phyloP scores from a whole-genome alignment of 2,329 filamentous ascomycete genomes.

The Botrytis medusae region DNA sequence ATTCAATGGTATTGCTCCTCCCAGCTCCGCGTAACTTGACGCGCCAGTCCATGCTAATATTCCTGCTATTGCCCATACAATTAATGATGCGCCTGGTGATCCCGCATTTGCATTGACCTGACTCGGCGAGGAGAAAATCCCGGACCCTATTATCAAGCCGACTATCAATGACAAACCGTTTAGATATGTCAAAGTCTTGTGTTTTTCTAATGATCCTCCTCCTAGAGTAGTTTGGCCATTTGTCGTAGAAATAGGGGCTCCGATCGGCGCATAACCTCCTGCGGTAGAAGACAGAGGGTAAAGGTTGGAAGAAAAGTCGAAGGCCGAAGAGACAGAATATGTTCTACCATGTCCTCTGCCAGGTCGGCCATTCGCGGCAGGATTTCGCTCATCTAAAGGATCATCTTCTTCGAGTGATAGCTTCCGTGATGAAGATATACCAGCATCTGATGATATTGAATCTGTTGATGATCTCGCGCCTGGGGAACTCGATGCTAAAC shows the following conservation, averaged over 20 bases:
- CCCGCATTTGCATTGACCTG: conserved; percentile 91
- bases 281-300: conserved; percentile 87
- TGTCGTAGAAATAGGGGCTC: conserved; percentile 65
- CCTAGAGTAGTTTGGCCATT: conserved; percentile 57
- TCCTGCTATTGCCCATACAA: conserved; percentile 93
- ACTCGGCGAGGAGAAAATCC: conserved; percentile 92
- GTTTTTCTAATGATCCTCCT: conserved; percentile 85
- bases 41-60: conserved; percentile 94
- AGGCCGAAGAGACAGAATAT: conserved; percentile 88
- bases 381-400: conserved; percentile 65
- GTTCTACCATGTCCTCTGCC: conserved; percentile 58
- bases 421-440: conserved; percentile 86
- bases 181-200: conserved; percentile 92
- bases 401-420: conserved; percentile 87
- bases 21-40: conserved; percentile 91
- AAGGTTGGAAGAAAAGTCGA: conserved; percentile 91
- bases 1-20: conserved; percentile 92
- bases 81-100: conserved; percentile 82
- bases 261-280: conserved; percentile 80
- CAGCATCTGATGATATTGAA: conserved; percentile 78
- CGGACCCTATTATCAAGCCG: conserved; percentile 91
- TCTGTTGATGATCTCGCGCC: conserved; percentile 60
- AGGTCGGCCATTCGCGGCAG: conserved; percentile 44
- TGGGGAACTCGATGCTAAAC: conserved; percentile 80
- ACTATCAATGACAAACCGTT: conserved; percentile 91